These are phyloP conservation scores for Botrytis pseudocinerea DNA, from an alignment of 2,329 filamentous ascomycete genomes.

Conservation along the genomic window DNA sequence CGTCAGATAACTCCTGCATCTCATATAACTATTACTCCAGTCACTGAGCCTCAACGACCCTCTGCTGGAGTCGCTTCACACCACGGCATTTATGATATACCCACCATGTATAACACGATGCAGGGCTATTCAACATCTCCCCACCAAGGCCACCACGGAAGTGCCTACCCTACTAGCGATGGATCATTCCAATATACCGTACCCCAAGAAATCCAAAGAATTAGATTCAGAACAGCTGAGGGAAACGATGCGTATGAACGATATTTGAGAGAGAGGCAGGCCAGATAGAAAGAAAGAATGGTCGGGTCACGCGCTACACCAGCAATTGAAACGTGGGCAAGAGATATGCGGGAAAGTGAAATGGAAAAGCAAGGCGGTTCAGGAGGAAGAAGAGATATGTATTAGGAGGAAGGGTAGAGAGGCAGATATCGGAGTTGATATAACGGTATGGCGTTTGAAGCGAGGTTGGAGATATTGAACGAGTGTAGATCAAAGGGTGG, in stretches of 20 bases:
- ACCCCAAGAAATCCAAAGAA: not conserved
- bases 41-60: not conserved
- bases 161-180: too few relatives aligned
- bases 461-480: not conserved
- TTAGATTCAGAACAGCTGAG: not conserved
- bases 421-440: not conserved
- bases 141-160: too few relatives aligned
- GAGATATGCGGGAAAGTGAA: not conserved
- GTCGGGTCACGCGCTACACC: too few relatives aligned
- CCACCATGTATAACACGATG: not conserved
- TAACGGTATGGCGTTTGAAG: not conserved
- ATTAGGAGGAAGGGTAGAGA: not conserved
- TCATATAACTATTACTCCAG: not conserved
- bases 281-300: not conserved
- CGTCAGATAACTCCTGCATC: not conserved
- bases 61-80: not conserved
- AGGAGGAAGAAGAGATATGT: not conserved
- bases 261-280: not conserved
- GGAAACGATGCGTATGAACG: not conserved
- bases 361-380: not conserved
- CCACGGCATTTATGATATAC: not conserved
- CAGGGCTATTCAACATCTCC: too few relatives aligned
- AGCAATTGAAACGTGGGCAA: not conserved
- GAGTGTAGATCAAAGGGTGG: not conserved
- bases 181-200: not conserved